Evolutionary conservation across 1,139 yeast genomes (phyloP).

Genomic region (Spathaspora sp.): DNA sequence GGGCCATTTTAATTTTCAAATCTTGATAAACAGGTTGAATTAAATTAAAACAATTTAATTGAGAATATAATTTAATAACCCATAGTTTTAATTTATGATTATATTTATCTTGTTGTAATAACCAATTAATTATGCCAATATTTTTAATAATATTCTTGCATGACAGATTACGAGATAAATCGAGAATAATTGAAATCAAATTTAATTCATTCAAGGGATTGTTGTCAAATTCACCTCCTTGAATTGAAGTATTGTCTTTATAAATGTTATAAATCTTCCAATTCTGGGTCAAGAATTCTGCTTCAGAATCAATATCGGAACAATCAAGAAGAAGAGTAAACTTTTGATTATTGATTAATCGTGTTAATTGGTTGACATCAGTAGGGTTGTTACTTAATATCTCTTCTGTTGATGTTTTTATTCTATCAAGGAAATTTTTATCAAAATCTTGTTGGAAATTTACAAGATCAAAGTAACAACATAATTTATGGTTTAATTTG

Average conservation of each 20-base stretch:
- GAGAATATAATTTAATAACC: conserved; percentile 64
- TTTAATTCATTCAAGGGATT: conserved; percentile 61
- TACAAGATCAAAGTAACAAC: conserved; percentile 60
- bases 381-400: conserved; percentile 10
- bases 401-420: conserved; percentile 11
- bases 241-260: conserved; percentile 6
- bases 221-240: conserved; percentile 17
- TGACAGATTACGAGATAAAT: conserved; percentile 16
- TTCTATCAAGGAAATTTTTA: conserved; percentile 11
- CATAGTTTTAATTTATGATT: conserved; percentile 70
- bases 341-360: conserved; percentile 52
- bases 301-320: conserved; percentile 6
- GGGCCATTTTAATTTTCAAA: conserved; percentile 72
- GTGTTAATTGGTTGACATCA: conserved; percentile 31
- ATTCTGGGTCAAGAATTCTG: conserved; percentile 23
- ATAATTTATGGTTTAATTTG: conserved; percentile 49
- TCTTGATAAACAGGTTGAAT: conserved; percentile 52
- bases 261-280: conserved; percentile 33
- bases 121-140: conserved; percentile 48
- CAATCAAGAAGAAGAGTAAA: conserved; percentile 25
- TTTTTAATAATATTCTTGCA: conserved; percentile 23
- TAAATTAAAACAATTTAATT: conserved; percentile 53
- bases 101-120: conserved; percentile 51
- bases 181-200: conserved; percentile 44
- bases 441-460: conserved; percentile 23